Percentiles rank a stretch among this genome's conserved stretches.
Evolutionary conservation across 2,329 filamentous ascomycete species (phyloP).

Genomic region (Clarireedia hainanense): DNA sequence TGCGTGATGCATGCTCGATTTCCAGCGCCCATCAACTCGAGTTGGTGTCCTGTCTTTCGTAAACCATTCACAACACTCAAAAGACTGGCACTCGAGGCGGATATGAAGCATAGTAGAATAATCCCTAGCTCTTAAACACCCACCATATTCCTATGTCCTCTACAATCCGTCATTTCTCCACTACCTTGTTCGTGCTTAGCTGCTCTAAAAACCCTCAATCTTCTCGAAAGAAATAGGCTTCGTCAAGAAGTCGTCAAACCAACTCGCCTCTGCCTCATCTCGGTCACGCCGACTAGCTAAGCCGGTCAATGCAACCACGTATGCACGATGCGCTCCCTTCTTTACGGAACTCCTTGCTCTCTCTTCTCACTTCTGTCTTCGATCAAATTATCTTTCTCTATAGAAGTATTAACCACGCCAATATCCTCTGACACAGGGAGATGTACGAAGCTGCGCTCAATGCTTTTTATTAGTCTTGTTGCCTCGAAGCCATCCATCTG

Average conservation of each 20-base stretch:
- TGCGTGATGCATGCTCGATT: conserved; percentile 12
- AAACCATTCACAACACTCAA: conserved; percentile 7
- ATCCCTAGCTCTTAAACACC: too few relatives aligned
- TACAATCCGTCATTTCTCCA: too few relatives aligned
- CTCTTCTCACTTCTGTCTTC: background rate
- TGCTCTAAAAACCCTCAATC: conserved; percentile 16
- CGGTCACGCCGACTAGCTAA: conserved; percentile 40
- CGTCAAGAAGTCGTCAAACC: conserved; percentile 47
- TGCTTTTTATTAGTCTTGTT: conserved; percentile 37
- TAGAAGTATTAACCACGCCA: too few relatives aligned
- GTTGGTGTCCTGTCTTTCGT: conserved; percentile 1
- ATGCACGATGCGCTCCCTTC: conserved; percentile 21
- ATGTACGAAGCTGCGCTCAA: too few relatives aligned
- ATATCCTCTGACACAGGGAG: too few relatives aligned
- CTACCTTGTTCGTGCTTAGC: conserved; percentile 12
- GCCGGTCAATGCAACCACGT: conserved; percentile 45
- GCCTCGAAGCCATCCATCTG: conserved; percentile 42
- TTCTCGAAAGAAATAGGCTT: conserved; percentile 36
- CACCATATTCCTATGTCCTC: too few relatives aligned
- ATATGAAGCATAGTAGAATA: too few relatives aligned
- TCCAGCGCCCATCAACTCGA: conserved; percentile 6
- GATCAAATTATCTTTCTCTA: background rate
- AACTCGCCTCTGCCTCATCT: conserved; percentile 41
- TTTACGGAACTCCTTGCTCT: background rate
- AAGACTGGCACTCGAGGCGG: conserved; percentile 7